Evolutionary conservation across 495 filamentous ascomycete species (phyloP), one percentile per base, ranked within the genome.

Genomic region (Aspergillus wentii): DNA sequence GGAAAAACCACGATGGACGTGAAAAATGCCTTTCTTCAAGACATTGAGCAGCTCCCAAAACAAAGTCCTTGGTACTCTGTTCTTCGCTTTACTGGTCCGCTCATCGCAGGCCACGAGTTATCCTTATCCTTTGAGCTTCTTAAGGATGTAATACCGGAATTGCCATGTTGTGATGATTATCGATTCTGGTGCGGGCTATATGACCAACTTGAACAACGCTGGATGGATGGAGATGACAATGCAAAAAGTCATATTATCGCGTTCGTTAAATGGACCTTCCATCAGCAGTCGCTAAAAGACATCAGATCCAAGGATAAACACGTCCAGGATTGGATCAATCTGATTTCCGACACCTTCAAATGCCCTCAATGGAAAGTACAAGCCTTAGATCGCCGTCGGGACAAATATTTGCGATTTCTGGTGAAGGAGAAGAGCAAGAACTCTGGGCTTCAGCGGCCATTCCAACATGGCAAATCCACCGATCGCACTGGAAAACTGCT

Each of bases 101-200:
- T 44, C 13, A 33, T 44, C 26, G 19, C 11, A 2, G 25, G n/a
- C n/a, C n/a, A n/a, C n/a, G n/a, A n/a, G n/a, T n/a, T n/a, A n/a
- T n/a, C 33, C 2, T 13, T 13, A 8, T 8, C 17, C 1, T 38
- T 38, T 19, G 16, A 23, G 2, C 23, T 31, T 2, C 28, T 44
- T 0, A 17, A 25, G 10, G 14, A 33, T 11, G 11, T 38, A 0
- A 13, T 46, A 19, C 18, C 31, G 14, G 11, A 36, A 32, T 7
- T 39, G 14, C 17, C 36, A 5, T 43, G 23, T 30, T 15, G 20
- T 10, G 18, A 37, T 5, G 32, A 38, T 2, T 13, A 28, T 16
- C 16, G 9, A 27, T 36, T 37, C 9, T 36, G 16, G 19, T 27
- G 36, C 16, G 38, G 36, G 4, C 27, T 35, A 1, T 39, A 40